A percentile compares a stretch with the other conserved stretches of the same genome.
These are phyloP conservation scores for Bolboschoenus planiculmis DNA, from an alignment of 176 grass and related monocot species.

Conservation along the genomic window DNA sequence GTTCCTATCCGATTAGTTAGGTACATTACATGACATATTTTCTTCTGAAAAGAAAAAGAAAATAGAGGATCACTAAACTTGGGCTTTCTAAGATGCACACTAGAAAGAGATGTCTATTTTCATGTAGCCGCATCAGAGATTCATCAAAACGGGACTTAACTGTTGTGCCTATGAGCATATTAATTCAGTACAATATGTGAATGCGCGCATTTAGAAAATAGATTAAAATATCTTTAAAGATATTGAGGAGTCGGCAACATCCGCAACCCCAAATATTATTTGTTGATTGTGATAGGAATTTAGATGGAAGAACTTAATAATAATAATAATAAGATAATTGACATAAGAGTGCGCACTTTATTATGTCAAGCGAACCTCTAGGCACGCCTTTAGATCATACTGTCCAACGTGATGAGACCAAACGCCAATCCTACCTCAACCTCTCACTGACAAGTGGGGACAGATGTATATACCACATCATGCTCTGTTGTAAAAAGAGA, in stretches of 20 bases:
- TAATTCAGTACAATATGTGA: no score
- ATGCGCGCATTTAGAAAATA: no score
- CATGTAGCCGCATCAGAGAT: no score
- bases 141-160: no score
- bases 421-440: not conserved
- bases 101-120: no score
- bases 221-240: not conserved
- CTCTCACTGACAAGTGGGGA: not conserved
- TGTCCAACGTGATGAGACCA: not conserved
- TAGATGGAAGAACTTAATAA: not conserved
- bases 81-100: no score
- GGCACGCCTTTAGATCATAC: not conserved
- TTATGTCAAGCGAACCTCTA: no score
- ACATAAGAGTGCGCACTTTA: not conserved
- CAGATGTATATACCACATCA: not conserved
- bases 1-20: not conserved
- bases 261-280: not conserved
- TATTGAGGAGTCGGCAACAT: not conserved
- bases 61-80: no score
- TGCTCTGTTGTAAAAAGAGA: not conserved
- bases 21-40: not conserved
- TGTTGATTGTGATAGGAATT: not conserved
- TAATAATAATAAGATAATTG: not conserved
- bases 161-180: no score
- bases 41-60: not conserved